A percentile compares a stretch with the other conserved stretches of the same genome.
Conservation (phyloP, 1,139 yeast genomes). For the Yamadazyma membranifaciens region DNA sequence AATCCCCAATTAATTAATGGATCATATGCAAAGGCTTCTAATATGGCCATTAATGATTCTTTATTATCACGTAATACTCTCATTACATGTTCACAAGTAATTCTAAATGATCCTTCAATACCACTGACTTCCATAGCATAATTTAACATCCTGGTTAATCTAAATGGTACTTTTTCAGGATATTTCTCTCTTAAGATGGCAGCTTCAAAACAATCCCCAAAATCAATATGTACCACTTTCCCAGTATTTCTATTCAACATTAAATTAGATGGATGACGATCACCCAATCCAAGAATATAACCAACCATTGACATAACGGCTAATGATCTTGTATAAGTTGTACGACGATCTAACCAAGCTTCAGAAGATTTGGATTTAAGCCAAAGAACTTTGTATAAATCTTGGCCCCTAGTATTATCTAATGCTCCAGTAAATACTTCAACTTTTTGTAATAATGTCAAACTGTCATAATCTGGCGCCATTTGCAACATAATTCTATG, state of each 20-base stretch:
- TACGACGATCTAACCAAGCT: slow-evolving; percentile 96
- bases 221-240: slow-evolving; percentile 94
- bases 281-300: slow-evolving; percentile 93
- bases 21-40: slow-evolving; percentile 98
- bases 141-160: slow-evolving; percentile 94
- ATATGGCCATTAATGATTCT: slow-evolving; percentile 95
- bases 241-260: slow-evolving; percentile 95
- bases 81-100: slow-evolving; percentile 97
- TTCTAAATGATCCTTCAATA: slow-evolving; percentile 94
- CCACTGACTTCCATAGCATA: slow-evolving; percentile 99
- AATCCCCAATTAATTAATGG: slow-evolving; percentile 99
- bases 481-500: slow-evolving; percentile 94
- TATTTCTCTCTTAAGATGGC: slow-evolving; percentile 94
- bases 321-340: slow-evolving; percentile 90
- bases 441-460: slow-evolving; percentile 86
- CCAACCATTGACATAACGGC: slow-evolving; percentile 99
- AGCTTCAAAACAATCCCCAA: slow-evolving; percentile 99
- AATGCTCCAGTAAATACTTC: slow-evolving; percentile 96
- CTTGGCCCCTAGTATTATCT: slow-evolving; percentile 96
- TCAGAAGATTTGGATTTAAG: slow-evolving; percentile 93
- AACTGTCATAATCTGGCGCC: slow-evolving; percentile 96
- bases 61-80: slow-evolving; percentile 87
- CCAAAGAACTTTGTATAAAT: slow-evolving; percentile 93
- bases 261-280: slow-evolving; percentile 94
- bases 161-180: slow-evolving; percentile 97